A percentile compares a stretch with the other conserved stretches of the same genome.
phyloP scores from a whole-genome alignment of 805 yeast species.

The Phaffomyces thermotolerans region DNA sequence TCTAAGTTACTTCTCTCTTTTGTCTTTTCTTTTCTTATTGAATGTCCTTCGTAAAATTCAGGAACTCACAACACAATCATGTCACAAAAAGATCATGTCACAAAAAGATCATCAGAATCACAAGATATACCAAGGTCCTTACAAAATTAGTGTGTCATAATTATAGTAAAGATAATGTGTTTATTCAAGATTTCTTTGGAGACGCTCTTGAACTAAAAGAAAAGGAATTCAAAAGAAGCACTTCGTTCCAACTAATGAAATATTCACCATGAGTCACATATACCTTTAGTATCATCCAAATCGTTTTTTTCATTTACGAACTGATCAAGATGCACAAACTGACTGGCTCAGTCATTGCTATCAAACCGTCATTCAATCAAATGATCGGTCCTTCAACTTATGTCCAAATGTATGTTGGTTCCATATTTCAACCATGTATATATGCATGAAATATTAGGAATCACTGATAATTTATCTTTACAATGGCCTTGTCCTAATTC shows the following conservation, averaged over 20 bases:
- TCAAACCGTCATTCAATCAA: slow-evolving; percentile 67
- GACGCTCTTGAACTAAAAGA: background rate
- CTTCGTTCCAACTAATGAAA: background rate
- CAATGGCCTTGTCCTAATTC: slow-evolving; percentile 65
- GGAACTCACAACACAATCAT: no score
- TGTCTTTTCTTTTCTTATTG: no score
- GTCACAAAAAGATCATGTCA: no score
- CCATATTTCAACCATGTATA: slow-evolving; percentile 66
- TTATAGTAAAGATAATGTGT: background rate
- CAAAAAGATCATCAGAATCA: background rate
- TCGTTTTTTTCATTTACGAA: slow-evolving; percentile 56
- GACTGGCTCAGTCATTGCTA: slow-evolving; percentile 61
- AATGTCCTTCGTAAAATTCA: no score
- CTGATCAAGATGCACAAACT: slow-evolving; percentile 46
- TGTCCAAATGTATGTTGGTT: slow-evolving; percentile 60
- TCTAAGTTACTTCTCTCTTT: no score
- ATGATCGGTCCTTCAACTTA: slow-evolving; percentile 73
- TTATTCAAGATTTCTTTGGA: slow-evolving; percentile 2
- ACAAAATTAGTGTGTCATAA: no score
- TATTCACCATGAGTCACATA: slow-evolving; percentile 10
- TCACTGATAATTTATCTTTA: slow-evolving; percentile 41
- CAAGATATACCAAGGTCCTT: no score
- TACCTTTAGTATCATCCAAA: slow-evolving; percentile 33
- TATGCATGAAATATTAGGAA: slow-evolving; percentile 44
- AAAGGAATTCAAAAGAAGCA: background rate